Evolutionary conservation across 306 rosid species (phyloP), one percentile per base, ranked within the genome.

Genomic region (Hylodesmum podocarpum): DNA sequence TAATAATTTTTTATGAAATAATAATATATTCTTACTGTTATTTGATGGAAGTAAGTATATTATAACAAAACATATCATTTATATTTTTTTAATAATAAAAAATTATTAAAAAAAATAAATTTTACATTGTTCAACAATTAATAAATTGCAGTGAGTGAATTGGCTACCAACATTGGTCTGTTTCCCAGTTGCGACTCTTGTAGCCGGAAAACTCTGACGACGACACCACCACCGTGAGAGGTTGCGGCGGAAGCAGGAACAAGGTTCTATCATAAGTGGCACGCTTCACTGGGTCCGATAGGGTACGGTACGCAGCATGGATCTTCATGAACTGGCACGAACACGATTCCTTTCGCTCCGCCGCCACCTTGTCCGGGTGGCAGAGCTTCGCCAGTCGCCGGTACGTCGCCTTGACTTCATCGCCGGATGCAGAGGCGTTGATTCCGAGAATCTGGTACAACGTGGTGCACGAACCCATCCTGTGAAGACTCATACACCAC

Each of bases 131-230:
- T n/a, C n/a, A n/a, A n/a, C 11, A 19, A 64, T 36, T 4, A 12
- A 34, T 15, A n/a, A 37, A 34, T 0, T 3, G 41, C 24, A 15
- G 3, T n/a, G 19, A 80, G 66, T 84, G 82, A 36, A 72, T 86
- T 82, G 75, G 29, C 83, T 86, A 93, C 98, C 97, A 93, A 80
- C 98, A 93, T 93, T 94, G 98, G 24, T 94, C 98, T 5, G 98
- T 88, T 87, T 94, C 98, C 98, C 98, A 94, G 5, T 75, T 91
- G 77, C 92, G 88, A 67, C 91, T 11, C 21, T 77, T 9, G 63
- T 86, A 87, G 14, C 94, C 78, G 37, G 92, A 72, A 19, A 57
- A 85, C 10, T 78, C 53, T 1, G 86, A 65, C 79, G 59, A 6
- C n/a, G 87, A 2, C 62, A 14, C 21, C 8, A 14, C 40, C 62